phyloP scores from a whole-genome alignment of 2,329 filamentous ascomycete genomes.

The Tolypocladium nubicola region DNA sequence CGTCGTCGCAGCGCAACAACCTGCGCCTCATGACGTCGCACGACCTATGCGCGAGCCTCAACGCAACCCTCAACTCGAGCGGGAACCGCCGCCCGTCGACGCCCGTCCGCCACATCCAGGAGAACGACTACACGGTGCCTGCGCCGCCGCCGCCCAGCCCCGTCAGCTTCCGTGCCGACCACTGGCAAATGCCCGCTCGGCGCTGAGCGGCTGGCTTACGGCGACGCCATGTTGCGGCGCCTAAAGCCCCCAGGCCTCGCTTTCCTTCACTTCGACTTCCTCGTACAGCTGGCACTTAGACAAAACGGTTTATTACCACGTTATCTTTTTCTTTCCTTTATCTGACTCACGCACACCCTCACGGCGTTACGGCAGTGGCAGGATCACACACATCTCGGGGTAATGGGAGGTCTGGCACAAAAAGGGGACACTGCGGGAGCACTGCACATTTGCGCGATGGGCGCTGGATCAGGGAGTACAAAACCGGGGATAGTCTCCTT shows the following conservation, averaged over 20 bases:
- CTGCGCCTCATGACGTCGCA: constrained; percentile 33
- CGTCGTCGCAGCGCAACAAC: constrained; percentile 32
- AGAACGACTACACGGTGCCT: constrained; percentile 53
- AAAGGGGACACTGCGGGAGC: background rate
- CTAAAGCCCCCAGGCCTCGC: background rate
- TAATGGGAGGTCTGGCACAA: background rate
- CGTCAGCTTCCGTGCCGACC: constrained; percentile 48
- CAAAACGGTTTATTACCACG: background rate
- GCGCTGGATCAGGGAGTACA: background rate
- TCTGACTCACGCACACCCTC: background rate
- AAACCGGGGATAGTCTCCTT: background rate
- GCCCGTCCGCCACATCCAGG: constrained; percentile 39
- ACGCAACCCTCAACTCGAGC: constrained; percentile 36
- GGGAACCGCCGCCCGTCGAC: constrained; percentile 29
- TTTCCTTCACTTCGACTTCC: background rate
- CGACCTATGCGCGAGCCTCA: constrained; percentile 43
- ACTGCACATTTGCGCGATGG: background rate
- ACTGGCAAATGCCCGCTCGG: constrained; percentile 34
- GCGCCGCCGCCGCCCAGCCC: constrained; percentile 55
- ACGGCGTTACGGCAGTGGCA: background rate
- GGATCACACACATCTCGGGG: background rate
- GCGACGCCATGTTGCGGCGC: background rate
- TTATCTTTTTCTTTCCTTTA: background rate
- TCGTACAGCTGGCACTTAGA: background rate
- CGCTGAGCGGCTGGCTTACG: constrained; percentile 10